These are phyloP conservation scores for Testicularia cyperi DNA, from an alignment of 1,284 basidiomycete species.

Conservation along the genomic window DNA sequence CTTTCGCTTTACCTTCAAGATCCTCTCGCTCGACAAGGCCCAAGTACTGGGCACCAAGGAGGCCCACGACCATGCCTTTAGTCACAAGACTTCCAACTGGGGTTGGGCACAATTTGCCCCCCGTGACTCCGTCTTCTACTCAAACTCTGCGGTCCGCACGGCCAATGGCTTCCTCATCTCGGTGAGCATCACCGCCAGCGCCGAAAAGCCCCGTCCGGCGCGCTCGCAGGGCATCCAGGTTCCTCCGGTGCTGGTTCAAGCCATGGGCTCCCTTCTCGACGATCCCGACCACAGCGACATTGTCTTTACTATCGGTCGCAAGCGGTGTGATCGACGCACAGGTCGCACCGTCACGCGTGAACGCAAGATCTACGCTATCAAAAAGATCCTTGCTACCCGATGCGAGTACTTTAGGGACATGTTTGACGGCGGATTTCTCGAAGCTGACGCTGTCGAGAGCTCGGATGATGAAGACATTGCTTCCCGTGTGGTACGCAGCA, in stretches of 20 bases:
- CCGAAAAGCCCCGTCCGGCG: slow-evolving; percentile 65
- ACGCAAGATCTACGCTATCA: slow-evolving; percentile 59
- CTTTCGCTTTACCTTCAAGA: slow-evolving; percentile 80
- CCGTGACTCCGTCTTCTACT: slow-evolving; percentile 73
- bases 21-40: slow-evolving; percentile 66
- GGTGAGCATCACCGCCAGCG: slow-evolving; percentile 75
- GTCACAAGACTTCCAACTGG: slow-evolving; percentile 68
- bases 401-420: slow-evolving; percentile 60
- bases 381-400: slow-evolving; percentile 60
- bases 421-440: slow-evolving; percentile 54
- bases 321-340: slow-evolving; percentile 17
- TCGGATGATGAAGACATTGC: slow-evolving; percentile 34
- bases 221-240: slow-evolving; percentile 55
- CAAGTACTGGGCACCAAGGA: slow-evolving; percentile 62
- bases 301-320: slow-evolving; percentile 40
- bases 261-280: slow-evolving; percentile 73
- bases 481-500: background rate
- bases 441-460: slow-evolving; percentile 47
- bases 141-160: slow-evolving; percentile 65
- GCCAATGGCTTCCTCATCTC: slow-evolving; percentile 72
- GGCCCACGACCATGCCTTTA: slow-evolving; percentile 79
- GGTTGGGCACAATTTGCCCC: slow-evolving; percentile 70
- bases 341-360: slow-evolving; percentile 31
- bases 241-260: slow-evolving; percentile 69
- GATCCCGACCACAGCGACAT: slow-evolving; percentile 71